Evolutionary conservation across 2,329 filamentous ascomycete genomes (phyloP).

Genomic region (Lecanoromycetidae sp.): DNA sequence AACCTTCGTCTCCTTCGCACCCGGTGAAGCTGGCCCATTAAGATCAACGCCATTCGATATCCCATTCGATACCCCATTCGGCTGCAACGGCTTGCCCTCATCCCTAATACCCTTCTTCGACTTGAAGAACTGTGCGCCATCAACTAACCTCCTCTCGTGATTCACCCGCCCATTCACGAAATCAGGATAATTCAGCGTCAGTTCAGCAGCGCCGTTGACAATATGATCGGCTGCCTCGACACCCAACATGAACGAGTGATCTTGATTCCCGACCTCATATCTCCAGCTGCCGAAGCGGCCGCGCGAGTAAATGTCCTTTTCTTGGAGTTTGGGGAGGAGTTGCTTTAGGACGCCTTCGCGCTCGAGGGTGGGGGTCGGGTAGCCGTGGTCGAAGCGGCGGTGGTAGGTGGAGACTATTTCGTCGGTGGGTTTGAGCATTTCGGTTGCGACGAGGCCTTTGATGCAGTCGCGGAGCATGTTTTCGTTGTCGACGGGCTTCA

Average conservation of each 20-base stretch:
- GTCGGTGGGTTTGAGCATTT: constrained; percentile 81
- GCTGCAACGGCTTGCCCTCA: constrained; percentile 20
- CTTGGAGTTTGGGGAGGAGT: constrained; percentile 84
- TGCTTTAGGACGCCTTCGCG: constrained; percentile 88
- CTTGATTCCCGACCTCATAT: constrained; percentile 95
- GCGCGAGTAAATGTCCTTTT: constrained; percentile 83
- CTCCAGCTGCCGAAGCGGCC: constrained; percentile 97
- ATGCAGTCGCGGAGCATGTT: constrained; percentile 85
- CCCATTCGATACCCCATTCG: too few species aligned
- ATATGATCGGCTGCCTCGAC: constrained; percentile 89
- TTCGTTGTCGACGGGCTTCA: constrained; percentile 85
- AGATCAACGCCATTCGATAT: constrained; percentile 65
- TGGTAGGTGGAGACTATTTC: constrained; percentile 98
- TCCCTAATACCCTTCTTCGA: constrained; percentile 25
- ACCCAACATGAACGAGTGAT: constrained; percentile 95
- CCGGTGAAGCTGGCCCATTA: too few species aligned
- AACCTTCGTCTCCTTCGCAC: constrained; percentile 51
- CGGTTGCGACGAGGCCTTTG: constrained; percentile 92
- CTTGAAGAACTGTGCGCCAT: constrained; percentile 49
- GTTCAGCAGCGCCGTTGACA: constrained; percentile 75
- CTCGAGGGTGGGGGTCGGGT: constrained; percentile 89
- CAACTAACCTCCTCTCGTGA: constrained; percentile 48
- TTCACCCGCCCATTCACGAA: constrained; percentile 70
- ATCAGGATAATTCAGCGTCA: constrained; percentile 93
- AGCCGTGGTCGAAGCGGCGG: constrained; percentile 95